Conservation (phyloP, 495 filamentous ascomycete species). For the Daldinia decipiens region DNA sequence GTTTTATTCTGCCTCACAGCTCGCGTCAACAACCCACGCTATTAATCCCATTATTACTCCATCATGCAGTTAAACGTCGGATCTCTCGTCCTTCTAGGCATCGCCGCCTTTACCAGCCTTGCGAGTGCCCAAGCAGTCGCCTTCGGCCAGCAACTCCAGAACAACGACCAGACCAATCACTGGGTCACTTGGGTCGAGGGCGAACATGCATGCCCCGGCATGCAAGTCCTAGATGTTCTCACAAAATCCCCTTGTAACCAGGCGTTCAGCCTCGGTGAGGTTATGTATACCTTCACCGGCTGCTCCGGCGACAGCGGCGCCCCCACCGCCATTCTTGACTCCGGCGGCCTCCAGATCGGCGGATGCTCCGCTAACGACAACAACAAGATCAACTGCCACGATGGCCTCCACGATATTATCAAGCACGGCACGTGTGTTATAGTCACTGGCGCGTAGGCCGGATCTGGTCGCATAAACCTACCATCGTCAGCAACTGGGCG, state of each 20-base stretch:
- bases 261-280: conserved; percentile 16
- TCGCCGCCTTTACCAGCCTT: not conserved
- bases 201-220: conserved; percentile 22
- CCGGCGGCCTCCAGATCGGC: not conserved
- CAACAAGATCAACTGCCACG: not conserved
- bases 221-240: conserved; percentile 15
- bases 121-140: not conserved
- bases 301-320: conserved; percentile 1
- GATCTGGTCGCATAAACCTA: not conserved
- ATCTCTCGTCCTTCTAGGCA: not conserved
- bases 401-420: not conserved
- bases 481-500: not conserved
- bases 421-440: not conserved
- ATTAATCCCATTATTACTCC: not conserved
- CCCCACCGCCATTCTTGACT: not conserved
- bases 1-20: not conserved
- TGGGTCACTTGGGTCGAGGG: conserved; percentile 36
- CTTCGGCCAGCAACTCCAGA: conserved; percentile 33
- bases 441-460: not conserved
- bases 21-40: not conserved
- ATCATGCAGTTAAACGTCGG: not conserved
- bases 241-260: not conserved
- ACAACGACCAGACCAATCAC: conserved; percentile 36
- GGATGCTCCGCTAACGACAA: not conserved
- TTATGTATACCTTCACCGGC: conserved; percentile 12